Conservation (phyloP, 495 filamentous ascomycete genomes). For the Xylaria acuta region DNA sequence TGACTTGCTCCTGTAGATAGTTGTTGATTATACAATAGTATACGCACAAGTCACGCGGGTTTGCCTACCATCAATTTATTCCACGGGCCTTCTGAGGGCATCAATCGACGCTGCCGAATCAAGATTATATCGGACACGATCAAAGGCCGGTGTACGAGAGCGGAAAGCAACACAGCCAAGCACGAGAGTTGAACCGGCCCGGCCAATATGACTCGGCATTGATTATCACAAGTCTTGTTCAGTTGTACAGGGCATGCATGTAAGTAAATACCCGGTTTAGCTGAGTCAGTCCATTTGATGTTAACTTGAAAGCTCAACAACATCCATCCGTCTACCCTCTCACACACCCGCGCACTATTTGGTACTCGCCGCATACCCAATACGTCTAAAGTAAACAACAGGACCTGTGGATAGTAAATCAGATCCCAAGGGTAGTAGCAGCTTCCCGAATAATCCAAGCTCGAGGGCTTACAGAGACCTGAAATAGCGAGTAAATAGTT, state of each 20-base stretch:
- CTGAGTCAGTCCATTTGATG: not conserved
- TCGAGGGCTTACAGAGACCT: not conserved
- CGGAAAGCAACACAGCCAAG: not conserved
- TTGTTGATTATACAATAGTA: not conserved
- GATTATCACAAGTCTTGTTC: not conserved
- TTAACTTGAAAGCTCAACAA: not conserved
- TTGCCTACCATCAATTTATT: not conserved
- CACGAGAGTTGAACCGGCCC: not conserved
- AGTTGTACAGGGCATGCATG: not conserved
- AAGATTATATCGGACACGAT: not conserved
- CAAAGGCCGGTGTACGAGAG: not conserved
- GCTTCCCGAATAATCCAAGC: not conserved
- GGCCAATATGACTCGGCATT: not conserved
- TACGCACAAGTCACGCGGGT: not conserved
- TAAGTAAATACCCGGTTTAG: conserved; percentile 7
- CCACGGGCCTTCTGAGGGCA: not conserved
- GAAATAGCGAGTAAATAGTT: not conserved
- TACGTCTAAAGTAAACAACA: not conserved
- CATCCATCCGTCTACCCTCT: not conserved
- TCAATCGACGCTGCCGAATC: not conserved
- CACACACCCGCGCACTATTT: not conserved
- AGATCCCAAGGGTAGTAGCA: not conserved
- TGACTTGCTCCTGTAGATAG: not conserved
- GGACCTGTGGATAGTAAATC: not conserved
- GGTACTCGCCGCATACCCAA: not conserved